Percentiles rank a stretch among this genome's conserved stretches.
phyloP scores from a whole-genome alignment of 225 moss, liverwort and hornwort genomes.

The Climacium dendroides region DNA sequence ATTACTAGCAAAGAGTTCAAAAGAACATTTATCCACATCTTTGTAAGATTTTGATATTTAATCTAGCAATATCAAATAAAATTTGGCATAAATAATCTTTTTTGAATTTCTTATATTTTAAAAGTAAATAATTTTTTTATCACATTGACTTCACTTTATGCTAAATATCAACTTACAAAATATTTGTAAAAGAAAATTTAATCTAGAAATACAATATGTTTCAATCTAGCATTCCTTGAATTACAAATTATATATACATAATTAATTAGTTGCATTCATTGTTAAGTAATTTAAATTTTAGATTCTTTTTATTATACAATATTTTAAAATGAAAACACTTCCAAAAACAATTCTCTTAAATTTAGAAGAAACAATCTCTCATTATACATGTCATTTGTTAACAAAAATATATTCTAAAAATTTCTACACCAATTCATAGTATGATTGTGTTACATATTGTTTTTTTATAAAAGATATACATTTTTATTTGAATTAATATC shows the following conservation, averaged over 20 bases:
- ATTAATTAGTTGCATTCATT: not conserved
- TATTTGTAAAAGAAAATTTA: not conserved
- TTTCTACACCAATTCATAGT: not conserved
- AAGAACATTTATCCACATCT: not conserved
- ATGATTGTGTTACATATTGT: rapidly evolving
- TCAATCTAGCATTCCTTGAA: not conserved
- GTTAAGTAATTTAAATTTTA: rapidly evolving
- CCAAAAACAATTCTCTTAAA: no score
- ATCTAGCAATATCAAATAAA: no score
- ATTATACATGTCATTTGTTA: not conserved
- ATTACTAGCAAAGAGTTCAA: not conserved
- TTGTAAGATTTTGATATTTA: not conserved
- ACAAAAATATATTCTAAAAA: no score
- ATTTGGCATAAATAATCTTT: not conserved
- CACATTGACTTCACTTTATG: not conserved
- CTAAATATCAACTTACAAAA: no score
- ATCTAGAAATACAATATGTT: no score
- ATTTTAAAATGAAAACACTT: not conserved
- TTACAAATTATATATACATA: no score
- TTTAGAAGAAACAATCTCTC: not conserved
- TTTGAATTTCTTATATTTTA: no score
- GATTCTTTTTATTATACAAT: rapidly evolving
- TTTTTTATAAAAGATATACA: not conserved
- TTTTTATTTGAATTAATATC: not conserved
- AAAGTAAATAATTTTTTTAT: no score